Conservation (phyloP, 108 stramenopile genomes). For the Cyclotella atomus region DNA sequence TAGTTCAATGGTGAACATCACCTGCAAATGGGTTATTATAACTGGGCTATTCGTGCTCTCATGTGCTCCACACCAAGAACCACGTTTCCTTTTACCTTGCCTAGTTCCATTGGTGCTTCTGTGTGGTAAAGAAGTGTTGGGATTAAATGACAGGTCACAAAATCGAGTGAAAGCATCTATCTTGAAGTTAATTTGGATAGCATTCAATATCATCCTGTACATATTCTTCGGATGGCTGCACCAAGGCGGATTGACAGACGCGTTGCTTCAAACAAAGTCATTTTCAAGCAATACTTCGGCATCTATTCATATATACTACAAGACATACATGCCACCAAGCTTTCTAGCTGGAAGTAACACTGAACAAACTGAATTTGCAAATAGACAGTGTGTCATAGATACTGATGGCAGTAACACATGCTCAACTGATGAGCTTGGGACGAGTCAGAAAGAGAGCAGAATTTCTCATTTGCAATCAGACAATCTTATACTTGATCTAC, state of each 20-base stretch:
- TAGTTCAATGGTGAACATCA: background rate
- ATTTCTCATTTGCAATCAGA: background rate
- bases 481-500: constrained; percentile 38
- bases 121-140: constrained; percentile 24
- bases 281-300: constrained; percentile 1
- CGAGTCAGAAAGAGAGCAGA: background rate
- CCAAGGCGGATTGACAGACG: constrained; percentile 67
- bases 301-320: constrained; percentile 56
- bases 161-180: background rate
- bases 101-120: constrained; percentile 63
- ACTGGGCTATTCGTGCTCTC: constrained; percentile 65
- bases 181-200: constrained; percentile 41
- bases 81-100: constrained; percentile 75
- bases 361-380: background rate
- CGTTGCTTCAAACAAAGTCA: constrained; percentile 32
- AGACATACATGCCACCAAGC: constrained; percentile 84
- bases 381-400: background rate
- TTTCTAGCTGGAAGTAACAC: constrained; percentile 48
- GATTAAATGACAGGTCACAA: background rate
- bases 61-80: constrained; percentile 85
- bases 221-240: constrained; percentile 74
- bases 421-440: background rate
- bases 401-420: background rate
- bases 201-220: constrained; percentile 69
- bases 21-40: constrained; percentile 45